Percentiles rank a stretch among this genome's conserved stretches.
phyloP scores from a whole-genome alignment of 176 grass and related monocot species.

The Carex kokanica region DNA sequence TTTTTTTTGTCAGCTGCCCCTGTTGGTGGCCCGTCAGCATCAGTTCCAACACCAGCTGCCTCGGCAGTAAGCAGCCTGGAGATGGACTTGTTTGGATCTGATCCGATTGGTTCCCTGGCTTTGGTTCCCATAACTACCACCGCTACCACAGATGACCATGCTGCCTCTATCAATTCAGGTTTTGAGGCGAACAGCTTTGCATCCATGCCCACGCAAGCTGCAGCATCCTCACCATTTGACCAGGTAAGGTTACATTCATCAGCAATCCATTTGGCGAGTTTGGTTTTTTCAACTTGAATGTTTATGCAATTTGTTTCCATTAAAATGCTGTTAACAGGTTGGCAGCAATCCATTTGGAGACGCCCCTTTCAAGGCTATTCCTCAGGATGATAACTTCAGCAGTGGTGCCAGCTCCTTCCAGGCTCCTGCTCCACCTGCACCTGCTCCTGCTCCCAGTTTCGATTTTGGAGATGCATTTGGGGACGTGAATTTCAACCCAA shows the following conservation, averaged over 20 bases:
- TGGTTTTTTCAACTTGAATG: not conserved
- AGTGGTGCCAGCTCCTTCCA: slow-evolving; percentile 48
- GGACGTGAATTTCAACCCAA: slow-evolving; percentile 51
- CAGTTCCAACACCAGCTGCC: slow-evolving; percentile 34
- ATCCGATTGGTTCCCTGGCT: slow-evolving; percentile 69
- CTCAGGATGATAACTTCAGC: slow-evolving; percentile 38
- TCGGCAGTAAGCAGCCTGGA: slow-evolving; percentile 57
- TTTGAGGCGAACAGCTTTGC: slow-evolving; percentile 53
- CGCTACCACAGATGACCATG: slow-evolving; percentile 36
- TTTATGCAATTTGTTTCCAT: slow-evolving; percentile 4
- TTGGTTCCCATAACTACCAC: slow-evolving; percentile 65
- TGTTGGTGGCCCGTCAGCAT: slow-evolving; percentile 22
- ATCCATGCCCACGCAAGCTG: slow-evolving; percentile 40
- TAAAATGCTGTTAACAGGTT: slow-evolving; percentile 25
- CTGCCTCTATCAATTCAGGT: slow-evolving; percentile 50
- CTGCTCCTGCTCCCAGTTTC: slow-evolving; percentile 38
- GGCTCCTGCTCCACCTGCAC: slow-evolving; percentile 1
- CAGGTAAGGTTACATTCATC: slow-evolving; percentile 45
- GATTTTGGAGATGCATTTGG: slow-evolving; percentile 77
- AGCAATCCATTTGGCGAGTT: not conserved
- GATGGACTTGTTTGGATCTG: slow-evolving; percentile 90
- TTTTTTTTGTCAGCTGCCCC: slow-evolving; percentile 3
- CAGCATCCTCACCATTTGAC: slow-evolving; percentile 40
- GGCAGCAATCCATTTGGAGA: slow-evolving; percentile 89
- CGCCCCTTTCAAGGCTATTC: slow-evolving; percentile 69